phyloP scores from a whole-genome alignment of 148 eudicot species.

The Cornus florida region DNA sequence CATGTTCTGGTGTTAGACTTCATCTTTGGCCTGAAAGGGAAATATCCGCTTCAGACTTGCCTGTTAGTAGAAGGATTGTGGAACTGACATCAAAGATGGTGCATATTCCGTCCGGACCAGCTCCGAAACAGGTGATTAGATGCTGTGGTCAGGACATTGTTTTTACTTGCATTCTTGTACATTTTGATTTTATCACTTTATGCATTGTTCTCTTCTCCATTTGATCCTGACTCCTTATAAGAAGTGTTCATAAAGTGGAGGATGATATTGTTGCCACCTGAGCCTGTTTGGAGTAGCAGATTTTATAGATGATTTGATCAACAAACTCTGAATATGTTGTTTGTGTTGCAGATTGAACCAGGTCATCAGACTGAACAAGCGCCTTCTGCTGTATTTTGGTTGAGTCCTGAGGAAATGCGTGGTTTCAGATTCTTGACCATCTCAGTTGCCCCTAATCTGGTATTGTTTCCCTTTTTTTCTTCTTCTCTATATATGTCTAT shows the following conservation, averaged over 20 bases:
- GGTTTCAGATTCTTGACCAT: constrained; percentile 90
- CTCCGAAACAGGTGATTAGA: constrained; percentile 85
- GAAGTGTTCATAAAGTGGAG: background rate
- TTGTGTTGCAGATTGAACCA: constrained; percentile 71
- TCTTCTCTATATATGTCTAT: too few relatives aligned
- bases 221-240: background rate
- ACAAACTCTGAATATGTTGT: background rate
- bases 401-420: constrained; percentile 65
- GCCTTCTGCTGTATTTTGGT: constrained; percentile 85
- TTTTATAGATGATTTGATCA: constrained; percentile 6
- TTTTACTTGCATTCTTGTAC: background rate
- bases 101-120: constrained; percentile 91
- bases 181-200: background rate
- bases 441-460: constrained; percentile 98
- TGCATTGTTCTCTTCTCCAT: background rate
- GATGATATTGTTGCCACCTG: background rate
- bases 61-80: constrained; percentile 52
- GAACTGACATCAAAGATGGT: constrained; percentile 90
- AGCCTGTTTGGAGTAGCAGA: constrained; percentile 6
- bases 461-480: constrained; percentile 28
- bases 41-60: constrained; percentile 40
- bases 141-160: background rate
- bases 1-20: constrained; percentile 83
- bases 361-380: constrained; percentile 99
- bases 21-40: constrained; percentile 97